Evolutionary conservation across 1,284 basidiomycete species (phyloP), one percentile per base, ranked within the genome.

Genomic region (Boletus semigastroideus): DNA sequence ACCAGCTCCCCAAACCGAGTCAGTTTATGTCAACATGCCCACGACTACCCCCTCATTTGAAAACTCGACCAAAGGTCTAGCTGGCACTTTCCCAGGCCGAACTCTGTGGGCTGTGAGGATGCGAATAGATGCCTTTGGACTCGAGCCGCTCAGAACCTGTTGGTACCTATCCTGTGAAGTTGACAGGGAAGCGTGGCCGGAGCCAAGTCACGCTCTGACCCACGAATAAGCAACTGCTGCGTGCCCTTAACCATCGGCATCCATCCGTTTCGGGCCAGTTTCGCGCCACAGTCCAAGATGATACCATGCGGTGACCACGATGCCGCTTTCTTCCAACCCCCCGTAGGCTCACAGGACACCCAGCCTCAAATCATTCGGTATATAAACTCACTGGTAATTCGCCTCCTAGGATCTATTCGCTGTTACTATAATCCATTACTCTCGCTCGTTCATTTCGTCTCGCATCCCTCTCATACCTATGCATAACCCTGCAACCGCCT

Each of bases 281-380:
- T 61, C 54, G 63, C 57, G 65, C 68, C 68, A 71, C 69, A 68
- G 52, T 54, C 42, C 62, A 48, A 53, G 57, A 59, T 61, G 64
- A 51, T 46, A 56, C 63, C 66, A 67, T 70, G 66, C 54, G 66
- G 66, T 52, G 48, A 43, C 69, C 66, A 67, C 68, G 66, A 64
- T 67, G 69, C 67, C 61, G 43, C 58, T 59, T 63, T 66, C 65
- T 56, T 69, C 67, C 46, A n/a, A 50, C 43, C 60, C 55, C 25
- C 62, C 61, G 45, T 48, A 59, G 42, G 46, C 54, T 52, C 49
- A 54, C 53, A 63, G 66, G 50, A 48, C 53, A 31, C 52, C 52
- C 55, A 49, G 53, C 54, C 58, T 49, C 53, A 62, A 57, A 68
- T 67, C 66, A 54, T 50, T 55, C 39, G 11, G 56, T 70, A 68